Conservation (phyloP, 2,329 filamentous ascomycete genomes). For the Fusarium camptoceras region DNA sequence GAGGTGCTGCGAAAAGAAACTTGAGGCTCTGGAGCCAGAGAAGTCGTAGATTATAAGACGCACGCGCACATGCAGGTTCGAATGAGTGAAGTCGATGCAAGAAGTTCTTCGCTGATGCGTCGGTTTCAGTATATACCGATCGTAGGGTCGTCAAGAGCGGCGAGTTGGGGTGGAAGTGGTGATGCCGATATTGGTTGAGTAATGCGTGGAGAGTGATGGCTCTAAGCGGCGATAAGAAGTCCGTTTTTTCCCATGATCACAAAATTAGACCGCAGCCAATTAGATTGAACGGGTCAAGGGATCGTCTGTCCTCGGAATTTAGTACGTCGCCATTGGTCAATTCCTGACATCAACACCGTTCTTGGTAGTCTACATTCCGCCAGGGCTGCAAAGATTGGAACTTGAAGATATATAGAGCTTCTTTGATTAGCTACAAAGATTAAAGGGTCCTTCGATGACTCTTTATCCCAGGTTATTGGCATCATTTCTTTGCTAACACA, state of each 20-base stretch:
- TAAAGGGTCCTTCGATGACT: not conserved
- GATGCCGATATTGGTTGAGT: conserved; percentile 25
- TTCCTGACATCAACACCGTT: conserved; percentile 15
- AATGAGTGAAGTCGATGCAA: not conserved
- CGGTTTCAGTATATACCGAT: not conserved
- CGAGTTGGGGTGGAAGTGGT: conserved; percentile 8
- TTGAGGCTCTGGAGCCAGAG: conserved; percentile 22
- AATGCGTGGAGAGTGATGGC: conserved; percentile 20
- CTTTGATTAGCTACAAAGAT: not conserved
- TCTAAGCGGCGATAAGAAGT: conserved; percentile 23
- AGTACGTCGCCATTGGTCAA: conserved; percentile 37
- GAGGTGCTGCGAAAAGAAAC: conserved; percentile 1
- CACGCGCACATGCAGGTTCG: conserved; percentile 16
- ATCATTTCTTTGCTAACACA: not conserved
- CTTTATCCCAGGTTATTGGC: not conserved
- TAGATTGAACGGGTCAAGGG: conserved; percentile 17
- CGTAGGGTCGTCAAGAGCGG: not conserved
- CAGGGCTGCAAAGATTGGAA: not conserved
- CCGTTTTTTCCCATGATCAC: conserved; percentile 41
- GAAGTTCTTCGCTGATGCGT: not conserved
- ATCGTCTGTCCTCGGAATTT: conserved; percentile 3
- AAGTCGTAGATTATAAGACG: conserved; percentile 16
- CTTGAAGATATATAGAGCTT: not conserved
- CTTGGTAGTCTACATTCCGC: not conserved
- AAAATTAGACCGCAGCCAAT: conserved; percentile 38